These are phyloP conservation scores for Phytophthora parvispora DNA, from an alignment of 352 stramenopile species.

Conservation along the genomic window DNA sequence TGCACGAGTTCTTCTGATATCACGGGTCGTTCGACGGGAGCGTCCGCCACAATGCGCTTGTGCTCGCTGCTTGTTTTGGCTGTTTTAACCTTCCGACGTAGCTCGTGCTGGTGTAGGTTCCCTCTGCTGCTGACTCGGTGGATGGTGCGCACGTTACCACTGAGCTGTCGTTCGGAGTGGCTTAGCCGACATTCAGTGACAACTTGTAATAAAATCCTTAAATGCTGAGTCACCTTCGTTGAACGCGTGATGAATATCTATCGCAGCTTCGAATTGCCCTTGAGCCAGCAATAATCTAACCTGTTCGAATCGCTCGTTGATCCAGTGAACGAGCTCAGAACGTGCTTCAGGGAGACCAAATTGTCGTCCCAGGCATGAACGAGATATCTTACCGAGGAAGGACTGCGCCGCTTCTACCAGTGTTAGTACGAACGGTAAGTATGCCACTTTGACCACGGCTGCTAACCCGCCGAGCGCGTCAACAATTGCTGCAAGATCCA, in stretches of 20 bases:
- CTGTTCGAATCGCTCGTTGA: not conserved
- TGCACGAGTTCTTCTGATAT: not conserved
- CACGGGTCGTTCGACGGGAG: not conserved
- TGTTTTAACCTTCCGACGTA: not conserved
- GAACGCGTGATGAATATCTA: not conserved
- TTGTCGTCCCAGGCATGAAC: not conserved
- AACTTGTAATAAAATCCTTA: not conserved
- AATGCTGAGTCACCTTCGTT: not conserved
- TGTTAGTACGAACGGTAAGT: not conserved
- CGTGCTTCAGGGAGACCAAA: not conserved
- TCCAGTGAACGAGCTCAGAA: constrained; percentile 4
- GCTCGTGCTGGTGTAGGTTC: not conserved
- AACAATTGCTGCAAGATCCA: not conserved
- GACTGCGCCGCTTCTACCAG: not conserved
- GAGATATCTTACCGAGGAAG: not conserved
- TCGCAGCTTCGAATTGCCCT: not conserved
- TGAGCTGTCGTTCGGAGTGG: not conserved
- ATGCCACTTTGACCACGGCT: not conserved
- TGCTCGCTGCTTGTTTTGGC: not conserved
- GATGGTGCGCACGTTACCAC: not conserved
- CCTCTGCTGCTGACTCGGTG: not conserved
- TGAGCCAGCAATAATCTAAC: not conserved
- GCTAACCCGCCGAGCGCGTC: not conserved
- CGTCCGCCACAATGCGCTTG: not conserved
- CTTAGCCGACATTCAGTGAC: not conserved